Evolutionary conservation across 805 yeast species (phyloP).

Genomic region (Barnettozyma vustinii): DNA sequence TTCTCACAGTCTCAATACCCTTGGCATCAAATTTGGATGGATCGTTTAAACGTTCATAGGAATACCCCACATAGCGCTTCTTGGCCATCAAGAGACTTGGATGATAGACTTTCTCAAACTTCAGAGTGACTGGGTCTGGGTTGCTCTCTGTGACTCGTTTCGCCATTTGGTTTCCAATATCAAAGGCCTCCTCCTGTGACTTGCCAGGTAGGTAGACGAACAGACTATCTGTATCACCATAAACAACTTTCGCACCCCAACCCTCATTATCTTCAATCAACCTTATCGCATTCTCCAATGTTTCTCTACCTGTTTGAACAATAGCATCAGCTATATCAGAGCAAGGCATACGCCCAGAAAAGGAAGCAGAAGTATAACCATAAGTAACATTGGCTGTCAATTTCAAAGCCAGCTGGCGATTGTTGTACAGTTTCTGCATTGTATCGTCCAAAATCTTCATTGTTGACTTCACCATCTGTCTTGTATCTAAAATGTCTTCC

Average conservation of each 20-base stretch:
- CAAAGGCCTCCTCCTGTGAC: slow-evolving; percentile 70
- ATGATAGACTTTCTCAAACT: slow-evolving; percentile 89
- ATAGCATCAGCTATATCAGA: slow-evolving; percentile 93
- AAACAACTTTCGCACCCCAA: slow-evolving; percentile 91
- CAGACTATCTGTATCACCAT: slow-evolving; percentile 94
- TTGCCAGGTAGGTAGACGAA: slow-evolving; percentile 89
- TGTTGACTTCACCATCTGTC: slow-evolving; percentile 73
- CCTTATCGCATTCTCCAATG: slow-evolving; percentile 63
- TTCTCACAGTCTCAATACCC: slow-evolving; percentile 89
- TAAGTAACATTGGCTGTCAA: slow-evolving; percentile 92
- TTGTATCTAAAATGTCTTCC: slow-evolving; percentile 70
- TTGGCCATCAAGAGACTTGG: slow-evolving; percentile 81
- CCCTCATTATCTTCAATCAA: slow-evolving; percentile 51
- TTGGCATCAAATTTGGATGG: slow-evolving; percentile 85
- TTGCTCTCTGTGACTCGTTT: slow-evolving; percentile 52
- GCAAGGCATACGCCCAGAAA: slow-evolving; percentile 96
- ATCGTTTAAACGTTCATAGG: slow-evolving; percentile 49
- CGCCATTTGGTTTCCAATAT: slow-evolving; percentile 68
- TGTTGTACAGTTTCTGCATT: slow-evolving; percentile 53
- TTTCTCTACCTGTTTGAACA: slow-evolving; percentile 87
- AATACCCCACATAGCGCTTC: slow-evolving; percentile 86
- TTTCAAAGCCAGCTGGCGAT: slow-evolving; percentile 82
- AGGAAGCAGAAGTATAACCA: slow-evolving; percentile 93
- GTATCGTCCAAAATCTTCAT: slow-evolving; percentile 52
- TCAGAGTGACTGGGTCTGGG: slow-evolving; percentile 77